Conservation (phyloP, 306 rosid genomes). For the Medicago arabica region DNA sequence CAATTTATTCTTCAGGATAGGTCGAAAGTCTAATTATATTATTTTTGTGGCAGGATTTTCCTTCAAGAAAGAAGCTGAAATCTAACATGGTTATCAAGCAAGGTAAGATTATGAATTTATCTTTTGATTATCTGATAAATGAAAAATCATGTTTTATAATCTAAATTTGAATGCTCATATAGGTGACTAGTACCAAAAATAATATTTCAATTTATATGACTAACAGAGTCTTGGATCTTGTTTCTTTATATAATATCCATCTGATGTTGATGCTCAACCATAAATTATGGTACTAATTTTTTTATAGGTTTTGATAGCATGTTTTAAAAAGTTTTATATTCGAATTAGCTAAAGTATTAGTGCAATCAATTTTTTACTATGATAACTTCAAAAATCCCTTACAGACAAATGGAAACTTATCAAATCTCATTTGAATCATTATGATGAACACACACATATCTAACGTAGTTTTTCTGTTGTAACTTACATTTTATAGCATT, state of each 20-base stretch:
- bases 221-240: conserved; percentile 25
- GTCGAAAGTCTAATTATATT: neutral
- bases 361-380: neutral
- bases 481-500: too few species aligned
- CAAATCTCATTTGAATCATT: neutral
- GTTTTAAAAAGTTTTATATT: conserved; percentile 30
- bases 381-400: conserved; percentile 5
- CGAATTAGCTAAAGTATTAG: conserved; percentile 19
- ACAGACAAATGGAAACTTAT: neutral
- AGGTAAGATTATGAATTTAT: conserved; percentile 43
- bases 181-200: conserved; percentile 23
- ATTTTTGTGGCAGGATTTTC: conserved; percentile 47
- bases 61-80: conserved; percentile 38
- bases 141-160: conserved; percentile 25
- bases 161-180: conserved; percentile 42
- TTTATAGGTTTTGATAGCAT: conserved; percentile 13
- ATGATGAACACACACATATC: conserved; percentile 4
- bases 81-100: conserved; percentile 39
- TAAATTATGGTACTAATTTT: conserved; percentile 40
- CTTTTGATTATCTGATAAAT: conserved; percentile 30
- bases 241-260: conserved; percentile 42
- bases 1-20: too few species aligned
- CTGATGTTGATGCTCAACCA: conserved; percentile 17
- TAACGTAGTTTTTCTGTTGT: neutral
- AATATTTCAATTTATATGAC: conserved; percentile 25